Conservation (phyloP, 371 early-diverging fungal genomes). For the Batrachochytrium dendrobatidis region DNA sequence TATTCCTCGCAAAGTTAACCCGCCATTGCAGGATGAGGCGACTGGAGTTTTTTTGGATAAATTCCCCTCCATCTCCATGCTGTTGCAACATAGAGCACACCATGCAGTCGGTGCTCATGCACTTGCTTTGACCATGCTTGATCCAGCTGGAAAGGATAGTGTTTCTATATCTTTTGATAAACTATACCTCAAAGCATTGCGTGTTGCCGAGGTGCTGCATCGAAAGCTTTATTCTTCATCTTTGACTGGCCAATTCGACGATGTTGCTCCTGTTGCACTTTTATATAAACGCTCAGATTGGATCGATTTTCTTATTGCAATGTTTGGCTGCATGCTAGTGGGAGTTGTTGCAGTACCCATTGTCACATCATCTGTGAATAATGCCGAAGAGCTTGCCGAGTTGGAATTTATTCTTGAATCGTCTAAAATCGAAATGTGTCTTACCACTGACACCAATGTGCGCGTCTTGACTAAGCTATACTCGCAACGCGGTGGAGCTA, state of each 20-base stretch:
- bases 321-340: slow-evolving; percentile 71
- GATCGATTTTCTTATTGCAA: slow-evolving; percentile 66
- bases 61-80: neutral
- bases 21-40: neutral
- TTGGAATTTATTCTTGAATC: slow-evolving; percentile 62
- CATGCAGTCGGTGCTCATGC: neutral
- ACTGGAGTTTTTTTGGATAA: neutral
- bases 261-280: slow-evolving; percentile 67
- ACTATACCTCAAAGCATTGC: neutral
- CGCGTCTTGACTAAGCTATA: slow-evolving; percentile 63
- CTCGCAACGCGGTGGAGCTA: slow-evolving; percentile 34
- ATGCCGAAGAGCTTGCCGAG: slow-evolving; percentile 72
- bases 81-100: neutral
- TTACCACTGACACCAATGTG: slow-evolving; percentile 74
- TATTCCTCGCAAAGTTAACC: neutral
- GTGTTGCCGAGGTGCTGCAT: neutral
- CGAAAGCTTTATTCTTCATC: neutral
- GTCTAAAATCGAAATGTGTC: slow-evolving; percentile 55
- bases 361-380: slow-evolving; percentile 43
- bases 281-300: slow-evolving; percentile 75
- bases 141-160: neutral
- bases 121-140: neutral
- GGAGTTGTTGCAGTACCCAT: slow-evolving; percentile 77
- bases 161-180: neutral
- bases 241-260: too few relatives aligned